Percentiles rank a stretch among this genome's conserved stretches.
phyloP scores from a whole-genome alignment of 306 rosid genomes.

The Vicia sativa region DNA sequence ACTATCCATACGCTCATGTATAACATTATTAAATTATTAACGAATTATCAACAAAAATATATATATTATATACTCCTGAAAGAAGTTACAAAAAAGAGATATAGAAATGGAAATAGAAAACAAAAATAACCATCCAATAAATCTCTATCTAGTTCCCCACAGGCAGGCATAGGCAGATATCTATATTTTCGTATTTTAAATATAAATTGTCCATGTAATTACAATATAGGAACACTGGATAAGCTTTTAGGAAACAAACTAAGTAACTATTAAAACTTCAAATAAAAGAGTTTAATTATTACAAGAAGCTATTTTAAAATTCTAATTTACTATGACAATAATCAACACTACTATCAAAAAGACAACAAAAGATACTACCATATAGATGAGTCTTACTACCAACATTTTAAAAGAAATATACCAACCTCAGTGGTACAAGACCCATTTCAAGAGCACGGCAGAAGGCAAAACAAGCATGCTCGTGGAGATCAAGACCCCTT shows the following conservation, averaged over 20 bases:
- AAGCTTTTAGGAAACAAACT: background rate
- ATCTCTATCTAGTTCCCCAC: background rate
- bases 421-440: constrained; percentile 70
- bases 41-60: background rate
- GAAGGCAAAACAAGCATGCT: constrained; percentile 79
- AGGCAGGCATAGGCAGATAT: background rate
- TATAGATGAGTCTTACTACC: background rate
- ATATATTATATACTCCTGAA: constrained; percentile 11
- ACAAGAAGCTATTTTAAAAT: background rate
- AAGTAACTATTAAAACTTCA: too few species aligned
- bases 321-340: background rate
- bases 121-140: background rate
- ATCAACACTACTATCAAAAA: background rate
- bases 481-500: constrained; percentile 87
- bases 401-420: background rate
- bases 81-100: background rate
- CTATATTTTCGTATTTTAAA: constrained; percentile 1
- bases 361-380: background rate
- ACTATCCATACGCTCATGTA: background rate
- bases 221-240: background rate
- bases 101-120: constrained; percentile 8
- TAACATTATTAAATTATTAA: background rate
- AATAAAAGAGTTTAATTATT: too few species aligned
- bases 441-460: constrained; percentile 76
- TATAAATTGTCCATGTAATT: background rate